Base-by-base conservation (phyloP, 1,284 basidiomycete species). In the Trichosporon sp. region DNA sequence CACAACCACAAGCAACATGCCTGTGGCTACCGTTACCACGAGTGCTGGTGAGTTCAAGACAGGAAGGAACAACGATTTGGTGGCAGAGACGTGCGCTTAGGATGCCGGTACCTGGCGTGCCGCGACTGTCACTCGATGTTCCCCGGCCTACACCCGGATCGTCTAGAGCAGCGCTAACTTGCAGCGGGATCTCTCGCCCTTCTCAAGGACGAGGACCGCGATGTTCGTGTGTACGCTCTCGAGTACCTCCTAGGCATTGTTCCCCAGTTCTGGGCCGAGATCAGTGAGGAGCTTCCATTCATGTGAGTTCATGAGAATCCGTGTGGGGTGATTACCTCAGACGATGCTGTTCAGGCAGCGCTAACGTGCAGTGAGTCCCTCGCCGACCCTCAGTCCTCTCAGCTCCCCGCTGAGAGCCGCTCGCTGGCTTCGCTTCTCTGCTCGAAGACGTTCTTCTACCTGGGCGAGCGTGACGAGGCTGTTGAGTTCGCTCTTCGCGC, bases 211-310 rank as follows among this genome's bases (percentile, higher is more conserved):
- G 92, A 95, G 69, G 79, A 80, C 70, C 85, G 88, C 34, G 82
- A 89, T 58, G 88, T 97, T 76, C 91, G 93, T 74, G 87, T 92
- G 70, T 89, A 95, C 83, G 95, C 95, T 21, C 87, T 98, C 72
- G 86, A 87, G 65, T 86, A 88, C 61, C 84, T 98, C 63, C 88
- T 88, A 74, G 82, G 86, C 25, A 86, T 96, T 60, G 91, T 97
- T 9, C 87, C 92, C 46, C 89, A 92, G 74, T 96, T 96, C 81
- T 98, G 95, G 94, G 89, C 94, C 60, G 95, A 98, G 84, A 95
- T 97, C 75, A 93, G 92, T 73, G 95, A 98, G 79, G 87, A 92
- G 78, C 88, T 97, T 71, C 85, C 90, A 37, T 83, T 88, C 66
- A 92, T 97, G 93, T 92, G 77, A 75, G 90, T 14, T 8, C 9